Conservation (phyloP, 257 asterid species). For the Nicotiana otophora region DNA sequence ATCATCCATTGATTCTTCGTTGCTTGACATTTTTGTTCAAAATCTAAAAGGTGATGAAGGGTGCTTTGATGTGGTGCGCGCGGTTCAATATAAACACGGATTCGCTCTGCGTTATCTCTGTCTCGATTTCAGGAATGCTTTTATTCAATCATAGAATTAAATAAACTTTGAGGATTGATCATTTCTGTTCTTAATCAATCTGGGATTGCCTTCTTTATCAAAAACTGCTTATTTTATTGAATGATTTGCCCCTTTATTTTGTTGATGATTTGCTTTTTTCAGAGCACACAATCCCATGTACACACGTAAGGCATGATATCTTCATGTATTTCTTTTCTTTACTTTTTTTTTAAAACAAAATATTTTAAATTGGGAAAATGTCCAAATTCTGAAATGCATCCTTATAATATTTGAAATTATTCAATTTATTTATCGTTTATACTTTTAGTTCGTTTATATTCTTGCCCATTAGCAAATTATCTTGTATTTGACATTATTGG, state of each 20-base stretch:
- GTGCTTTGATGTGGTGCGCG: not conserved
- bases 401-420: no score
- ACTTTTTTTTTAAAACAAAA: not conserved
- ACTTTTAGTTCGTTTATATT: no score
- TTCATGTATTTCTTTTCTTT: not conserved
- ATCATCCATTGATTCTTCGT: slow-evolving; percentile 52
- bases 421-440: no score
- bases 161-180: not conserved
- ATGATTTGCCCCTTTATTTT: not conserved
- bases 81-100: not conserved
- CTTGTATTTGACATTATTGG: no score
- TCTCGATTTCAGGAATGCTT: not conserved
- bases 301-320: slow-evolving; percentile 1
- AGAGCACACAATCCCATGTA: slow-evolving; percentile 1
- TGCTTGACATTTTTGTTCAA: slow-evolving; percentile 33
- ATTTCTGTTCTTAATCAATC: not conserved
- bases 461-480: no score
- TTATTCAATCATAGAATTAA: not conserved
- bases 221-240: not conserved
- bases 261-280: not conserved
- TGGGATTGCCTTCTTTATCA: not conserved
- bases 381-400: no score
- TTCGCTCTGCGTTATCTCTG: not conserved
- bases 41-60: not conserved
- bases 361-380: no score